Evolutionary conservation across 768 basidiomycete genomes (phyloP), one percentile per base, ranked within the genome.

Genomic region (Xerocomus brunneocitrinus): DNA sequence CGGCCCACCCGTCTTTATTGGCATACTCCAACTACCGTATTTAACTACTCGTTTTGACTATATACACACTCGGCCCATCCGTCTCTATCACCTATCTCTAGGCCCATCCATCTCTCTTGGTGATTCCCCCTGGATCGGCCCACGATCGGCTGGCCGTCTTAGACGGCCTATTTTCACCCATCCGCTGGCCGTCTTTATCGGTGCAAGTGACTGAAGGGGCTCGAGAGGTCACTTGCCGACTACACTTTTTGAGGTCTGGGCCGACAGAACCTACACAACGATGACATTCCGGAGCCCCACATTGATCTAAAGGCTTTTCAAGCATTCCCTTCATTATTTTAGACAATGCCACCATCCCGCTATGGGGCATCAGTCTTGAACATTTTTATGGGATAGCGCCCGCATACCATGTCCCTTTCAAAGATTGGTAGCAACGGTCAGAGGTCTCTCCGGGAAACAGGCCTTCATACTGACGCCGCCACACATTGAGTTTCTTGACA

Each of bases 181-280:
- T n/a, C n/a, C n/a, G n/a, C n/a, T n/a, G n/a, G n/a, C n/a, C n/a
- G n/a, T n/a, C n/a, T n/a, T n/a, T n/a, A n/a, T n/a, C n/a, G n/a
- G n/a, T n/a, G n/a, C n/a, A n/a, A n/a, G n/a, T n/a, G n/a, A n/a
- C n/a, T n/a, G n/a, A n/a, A n/a, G n/a, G n/a, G n/a, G n/a, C n/a
- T 1, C 16, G 27, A 55, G 39, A 36, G 12, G 22, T 8, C 4
- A 63, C 63, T 59, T 62, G 66, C 73, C 70, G 69, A 12, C 72
- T 62, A 42, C 76, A 78, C 38, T 73, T 70, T 55, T 73, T 55
- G 41, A 77, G 57, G 19, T 60, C 63, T 60, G 30, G 39, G 43
- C 53, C 45, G 6, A 24, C 31, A 4, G 57, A 59, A 59, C 38
- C 30, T 6, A 41, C 41, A 27, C 58, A 59, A 19, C 48, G 62